These are phyloP conservation scores for Albizia julibrissin DNA, from an alignment of 306 rosid genomes.

Conservation along the genomic window DNA sequence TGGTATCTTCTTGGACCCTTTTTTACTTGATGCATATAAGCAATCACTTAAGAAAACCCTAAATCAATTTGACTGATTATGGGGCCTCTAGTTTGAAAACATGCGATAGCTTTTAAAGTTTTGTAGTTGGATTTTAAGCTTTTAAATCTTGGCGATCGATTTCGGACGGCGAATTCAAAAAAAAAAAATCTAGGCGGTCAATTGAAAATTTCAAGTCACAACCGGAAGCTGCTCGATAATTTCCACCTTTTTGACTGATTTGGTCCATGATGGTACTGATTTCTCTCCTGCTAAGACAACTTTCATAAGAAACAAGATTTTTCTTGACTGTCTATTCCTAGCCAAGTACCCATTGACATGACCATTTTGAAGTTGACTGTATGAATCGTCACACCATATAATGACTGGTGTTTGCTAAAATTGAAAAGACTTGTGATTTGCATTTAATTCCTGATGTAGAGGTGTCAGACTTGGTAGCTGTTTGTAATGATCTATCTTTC, in stretches of 20 bases:
- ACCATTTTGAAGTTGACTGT: background rate
- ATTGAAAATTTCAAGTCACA: background rate
- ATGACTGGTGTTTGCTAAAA: background rate
- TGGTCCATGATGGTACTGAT: background rate
- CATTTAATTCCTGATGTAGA: background rate
- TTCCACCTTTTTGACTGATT: background rate
- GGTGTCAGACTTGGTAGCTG: background rate
- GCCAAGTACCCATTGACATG: background rate
- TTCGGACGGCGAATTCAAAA: too few relatives aligned
- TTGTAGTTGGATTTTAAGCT: background rate
- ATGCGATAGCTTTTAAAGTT: background rate
- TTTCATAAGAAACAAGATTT: background rate
- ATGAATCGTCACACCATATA: background rate
- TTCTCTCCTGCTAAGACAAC: background rate
- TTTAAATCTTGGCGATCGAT: slow-evolving; percentile 1
- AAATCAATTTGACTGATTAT: slow-evolving; percentile 7
- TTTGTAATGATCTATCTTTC: background rate
- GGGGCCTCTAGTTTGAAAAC: slow-evolving; percentile 2
- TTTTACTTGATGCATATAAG: slow-evolving; percentile 7
- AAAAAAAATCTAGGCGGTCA: background rate
- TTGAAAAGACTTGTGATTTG: background rate
- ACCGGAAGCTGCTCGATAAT: background rate
- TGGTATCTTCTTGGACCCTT: slow-evolving; percentile 45
- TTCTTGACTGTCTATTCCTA: background rate
- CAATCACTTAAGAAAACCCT: slow-evolving; percentile 12